phyloP scores from a whole-genome alignment of 768 basidiomycete species.

The Hortiboletus campestris region DNA sequence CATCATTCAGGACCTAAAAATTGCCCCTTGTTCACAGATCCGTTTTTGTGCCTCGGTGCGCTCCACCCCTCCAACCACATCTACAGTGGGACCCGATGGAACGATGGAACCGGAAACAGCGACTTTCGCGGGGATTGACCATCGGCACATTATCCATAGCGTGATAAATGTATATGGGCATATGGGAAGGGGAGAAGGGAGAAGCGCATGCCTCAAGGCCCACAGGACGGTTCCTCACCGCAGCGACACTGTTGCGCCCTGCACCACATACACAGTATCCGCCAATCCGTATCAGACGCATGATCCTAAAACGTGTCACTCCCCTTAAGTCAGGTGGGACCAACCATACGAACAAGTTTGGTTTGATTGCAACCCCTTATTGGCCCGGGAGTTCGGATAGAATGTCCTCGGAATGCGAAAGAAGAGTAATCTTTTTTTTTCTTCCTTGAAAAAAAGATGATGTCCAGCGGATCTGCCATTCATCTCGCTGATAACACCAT shows the following conservation, averaged over 20 bases:
- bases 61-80: neutral
- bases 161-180: neutral
- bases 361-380: conserved; percentile 4
- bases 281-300: conserved; percentile 4
- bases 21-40: conserved; percentile 1
- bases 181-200: neutral
- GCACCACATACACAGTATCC: neutral
- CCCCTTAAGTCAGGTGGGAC: conserved; percentile 7
- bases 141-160: conserved; percentile 1
- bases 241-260: conserved; percentile 14
- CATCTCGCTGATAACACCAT: conserved; percentile 20
- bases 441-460: neutral
- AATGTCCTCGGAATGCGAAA: conserved; percentile 19
- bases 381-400: neutral
- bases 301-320: conserved; percentile 20
- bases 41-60: conserved; percentile 18
- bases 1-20: conserved; percentile 1
- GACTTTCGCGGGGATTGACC: neutral
- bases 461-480: conserved; percentile 10
- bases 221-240: conserved; percentile 1
- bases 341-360: neutral
- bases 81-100: conserved; percentile 1
- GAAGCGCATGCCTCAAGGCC: conserved; percentile 7
- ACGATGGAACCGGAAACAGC: neutral
- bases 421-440: neutral